Conservation (phyloP, 108 stramenopile genomes). For the Cyclotella baltica region DNA sequence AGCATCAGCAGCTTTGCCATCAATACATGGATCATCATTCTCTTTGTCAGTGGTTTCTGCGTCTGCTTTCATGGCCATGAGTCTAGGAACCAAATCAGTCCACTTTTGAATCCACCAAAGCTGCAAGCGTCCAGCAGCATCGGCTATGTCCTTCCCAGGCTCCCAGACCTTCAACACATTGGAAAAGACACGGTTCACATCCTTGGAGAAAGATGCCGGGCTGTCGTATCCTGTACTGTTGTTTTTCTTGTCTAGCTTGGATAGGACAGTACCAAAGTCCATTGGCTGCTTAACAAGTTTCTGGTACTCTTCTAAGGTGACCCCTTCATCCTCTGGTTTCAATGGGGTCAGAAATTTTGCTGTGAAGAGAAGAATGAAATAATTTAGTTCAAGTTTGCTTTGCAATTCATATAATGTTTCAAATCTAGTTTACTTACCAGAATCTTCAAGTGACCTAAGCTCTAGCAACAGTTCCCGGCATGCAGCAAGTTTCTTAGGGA, state of each 20-base stretch:
- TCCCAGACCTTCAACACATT: constrained; percentile 92
- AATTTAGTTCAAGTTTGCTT: neutral
- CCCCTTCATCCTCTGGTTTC: constrained; percentile 73
- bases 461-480: constrained; percentile 76
- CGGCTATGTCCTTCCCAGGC: constrained; percentile 75
- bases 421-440: constrained; percentile 20
- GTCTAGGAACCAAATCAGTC: constrained; percentile 80
- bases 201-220: constrained; percentile 88
- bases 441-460: constrained; percentile 69
- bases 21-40: constrained; percentile 32
- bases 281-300: constrained; percentile 92
- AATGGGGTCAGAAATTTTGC: constrained; percentile 71
- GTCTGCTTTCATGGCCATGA: constrained; percentile 86
- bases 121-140: constrained; percentile 79
- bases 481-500: constrained; percentile 81
- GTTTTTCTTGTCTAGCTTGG: constrained; percentile 60
- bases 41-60: constrained; percentile 48
- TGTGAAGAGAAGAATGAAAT: neutral
- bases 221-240: constrained; percentile 64
- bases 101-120: constrained; percentile 83
- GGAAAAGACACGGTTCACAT: constrained; percentile 91
- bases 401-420: neutral
- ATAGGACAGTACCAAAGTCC: constrained; percentile 80
- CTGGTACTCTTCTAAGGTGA: constrained; percentile 80
- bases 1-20: constrained; percentile 28